Base-by-base conservation (phyloP, 1,284 basidiomycete species). In the Marasmius fiardii region DNA sequence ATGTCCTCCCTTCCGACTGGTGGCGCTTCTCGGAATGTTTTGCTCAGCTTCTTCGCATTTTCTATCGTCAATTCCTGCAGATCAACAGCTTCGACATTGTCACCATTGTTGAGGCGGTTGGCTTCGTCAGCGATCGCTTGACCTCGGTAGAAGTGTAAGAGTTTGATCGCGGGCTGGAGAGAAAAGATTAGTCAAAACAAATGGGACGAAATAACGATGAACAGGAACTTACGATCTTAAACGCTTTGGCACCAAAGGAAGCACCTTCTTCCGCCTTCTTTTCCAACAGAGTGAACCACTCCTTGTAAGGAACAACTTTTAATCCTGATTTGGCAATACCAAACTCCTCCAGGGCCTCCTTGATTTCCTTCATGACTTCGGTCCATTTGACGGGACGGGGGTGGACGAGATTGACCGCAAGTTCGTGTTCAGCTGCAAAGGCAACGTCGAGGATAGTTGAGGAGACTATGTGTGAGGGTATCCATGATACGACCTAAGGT, bases 391-490 rank as follows among this genome's bases (percentile, higher is more conserved):
- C 48, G 1, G 64, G 63, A 4, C 60, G 60, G 0, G 68, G 67
- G 52, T 70, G 67, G 16, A 71, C 64, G 34, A 71, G 12, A 45
- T 70, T 70, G 10, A 67, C 49, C 0, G 58, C 61, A 1, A 58
- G 24, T 2, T 58, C 55, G 4, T 63, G 58, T 14, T 31, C 43
- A 16, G 11, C 20, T 7, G 16, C 39, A 18, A 71, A 65, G 0
- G 61, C 60, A n/a, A 68, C 53, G 23, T 65, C 63, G 7, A 65
- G 47, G 35, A 67, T 64, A 26, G 62, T 63, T 18, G 55, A 52
- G 1, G 62, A 61, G 8, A 71, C 64, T 1, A 58, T 65, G 20
- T 66, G 56, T 16, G 61, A 58, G n/a, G 64, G 70, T 11, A 72
- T 57, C 67, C 65, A 71, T 4, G 67, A 64, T 0, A 58, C 43